phyloP scores from a whole-genome alignment of 2,329 filamentous ascomycete genomes.

The Claviceps fusiformis region DNA sequence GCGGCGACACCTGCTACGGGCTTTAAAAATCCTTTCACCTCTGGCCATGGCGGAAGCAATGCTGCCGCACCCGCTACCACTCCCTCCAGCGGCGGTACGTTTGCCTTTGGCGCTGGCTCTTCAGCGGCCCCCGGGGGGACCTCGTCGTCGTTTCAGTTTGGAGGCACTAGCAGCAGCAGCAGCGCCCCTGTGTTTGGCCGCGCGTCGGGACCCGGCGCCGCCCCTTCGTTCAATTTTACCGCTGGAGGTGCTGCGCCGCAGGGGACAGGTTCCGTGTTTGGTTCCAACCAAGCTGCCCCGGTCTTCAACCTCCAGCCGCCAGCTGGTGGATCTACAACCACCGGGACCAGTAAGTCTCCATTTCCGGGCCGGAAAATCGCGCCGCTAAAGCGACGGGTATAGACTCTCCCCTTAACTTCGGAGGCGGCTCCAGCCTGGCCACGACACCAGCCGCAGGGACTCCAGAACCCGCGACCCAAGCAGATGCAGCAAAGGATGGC shows the following conservation, averaged over 20 bases:
- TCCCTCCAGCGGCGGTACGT: slow-evolving; percentile 18
- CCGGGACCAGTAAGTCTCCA: slow-evolving; percentile 33
- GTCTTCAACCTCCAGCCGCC: slow-evolving; percentile 28
- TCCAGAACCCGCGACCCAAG: slow-evolving; percentile 38
- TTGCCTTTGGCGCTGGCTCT: slow-evolving; percentile 22
- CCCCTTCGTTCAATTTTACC: slow-evolving; percentile 27
- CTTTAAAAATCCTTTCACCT: slow-evolving; percentile 28
- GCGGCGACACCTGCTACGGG: slow-evolving; percentile 12
- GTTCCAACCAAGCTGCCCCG: slow-evolving; percentile 20
- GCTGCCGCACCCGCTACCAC: slow-evolving; percentile 10
- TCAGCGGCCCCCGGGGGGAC: slow-evolving; percentile 14
- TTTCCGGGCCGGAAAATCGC: slow-evolving; percentile 28
- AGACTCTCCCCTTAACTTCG: slow-evolving; percentile 44
- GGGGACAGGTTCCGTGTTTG: slow-evolving; percentile 18
- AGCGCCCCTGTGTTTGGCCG: slow-evolving; percentile 18
- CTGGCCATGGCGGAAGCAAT: slow-evolving; percentile 14
- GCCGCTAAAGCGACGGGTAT: slow-evolving; percentile 32
- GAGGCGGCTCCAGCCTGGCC: slow-evolving; percentile 45
- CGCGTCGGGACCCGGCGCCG: slow-evolving; percentile 14
- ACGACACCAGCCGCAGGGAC: slow-evolving; percentile 46
- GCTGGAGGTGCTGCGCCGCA: slow-evolving; percentile 16
- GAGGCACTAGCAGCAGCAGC: slow-evolving; percentile 6
- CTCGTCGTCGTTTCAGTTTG: slow-evolving; percentile 25
- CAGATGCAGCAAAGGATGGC: slow-evolving; percentile 25
- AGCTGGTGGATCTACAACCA: slow-evolving; percentile 29